A percentile compares a stretch with the other conserved stretches of the same genome.
Evolutionary conservation across 805 yeast genomes (phyloP).

Genomic region (Candida loeiensis): DNA sequence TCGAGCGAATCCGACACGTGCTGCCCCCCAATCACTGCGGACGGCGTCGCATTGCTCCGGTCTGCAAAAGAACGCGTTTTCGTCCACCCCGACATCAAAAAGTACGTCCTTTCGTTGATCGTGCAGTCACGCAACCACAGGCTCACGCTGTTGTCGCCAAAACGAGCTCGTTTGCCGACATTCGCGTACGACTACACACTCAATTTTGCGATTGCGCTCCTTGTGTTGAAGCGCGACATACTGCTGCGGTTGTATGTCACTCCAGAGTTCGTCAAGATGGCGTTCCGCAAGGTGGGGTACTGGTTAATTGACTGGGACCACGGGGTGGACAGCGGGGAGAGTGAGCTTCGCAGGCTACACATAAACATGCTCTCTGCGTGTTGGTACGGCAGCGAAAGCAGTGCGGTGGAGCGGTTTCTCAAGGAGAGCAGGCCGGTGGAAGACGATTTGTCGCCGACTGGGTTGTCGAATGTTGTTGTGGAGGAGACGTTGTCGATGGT

Average conservation of each 20-base stretch:
- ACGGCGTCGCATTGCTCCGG: not conserved
- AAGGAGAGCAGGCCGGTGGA: conserved; percentile 15
- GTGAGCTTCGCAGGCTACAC: conserved; percentile 20
- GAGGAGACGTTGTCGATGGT: conserved; percentile 36
- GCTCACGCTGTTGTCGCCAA: conserved; percentile 36
- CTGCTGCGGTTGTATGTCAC: conserved; percentile 26
- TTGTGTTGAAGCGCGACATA: conserved; percentile 16
- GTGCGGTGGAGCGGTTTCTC: conserved; percentile 27
- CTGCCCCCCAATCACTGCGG: not conserved
- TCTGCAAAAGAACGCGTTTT: conserved; percentile 16
- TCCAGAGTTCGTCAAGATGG: conserved; percentile 37
- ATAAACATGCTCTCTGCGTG: conserved; percentile 38
- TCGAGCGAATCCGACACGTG: not conserved
- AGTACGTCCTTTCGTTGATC: conserved; percentile 35
- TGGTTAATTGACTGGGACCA: conserved; percentile 44
- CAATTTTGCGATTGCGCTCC: conserved; percentile 27
- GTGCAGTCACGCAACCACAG: conserved; percentile 38
- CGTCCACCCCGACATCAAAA: conserved; percentile 33
- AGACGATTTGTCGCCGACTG: conserved; percentile 28
- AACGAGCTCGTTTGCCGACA: conserved; percentile 32
- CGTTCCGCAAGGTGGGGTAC: conserved; percentile 37
- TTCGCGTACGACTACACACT: conserved; percentile 27
- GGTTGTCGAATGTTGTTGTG: conserved; percentile 31
- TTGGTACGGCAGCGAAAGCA: conserved; percentile 44
- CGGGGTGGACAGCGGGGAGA: conserved; percentile 11